phyloP scores from a whole-genome alignment of 2,329 filamentous ascomycete genomes.

The Blastomyces gilchristii region DNA sequence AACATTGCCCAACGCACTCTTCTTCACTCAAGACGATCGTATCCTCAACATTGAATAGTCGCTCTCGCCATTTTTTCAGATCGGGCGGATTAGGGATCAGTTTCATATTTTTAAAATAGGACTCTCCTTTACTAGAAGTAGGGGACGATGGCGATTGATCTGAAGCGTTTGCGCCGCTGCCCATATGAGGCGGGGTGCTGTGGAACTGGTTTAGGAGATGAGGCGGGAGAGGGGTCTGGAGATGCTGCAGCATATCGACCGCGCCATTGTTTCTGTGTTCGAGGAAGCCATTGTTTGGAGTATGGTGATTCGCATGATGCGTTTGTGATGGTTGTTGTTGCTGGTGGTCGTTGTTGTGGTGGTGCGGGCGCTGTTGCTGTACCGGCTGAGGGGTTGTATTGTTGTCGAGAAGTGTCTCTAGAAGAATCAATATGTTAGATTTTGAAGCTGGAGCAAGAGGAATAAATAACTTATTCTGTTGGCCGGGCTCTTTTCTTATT shows the following conservation, averaged over 20 bases:
- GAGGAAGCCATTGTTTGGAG: conserved; percentile 9
- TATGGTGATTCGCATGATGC: conserved; percentile 8
- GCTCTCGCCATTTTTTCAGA: conserved; percentile 58
- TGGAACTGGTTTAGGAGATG: conserved; percentile 17
- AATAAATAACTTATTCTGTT: neutral
- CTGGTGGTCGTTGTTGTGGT: neutral
- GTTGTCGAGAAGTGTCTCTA: neutral
- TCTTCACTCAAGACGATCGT: conserved; percentile 62
- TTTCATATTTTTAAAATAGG: conserved; percentile 34
- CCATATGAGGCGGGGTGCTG: conserved; percentile 19
- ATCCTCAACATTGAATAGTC: conserved; percentile 64
- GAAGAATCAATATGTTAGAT: neutral
- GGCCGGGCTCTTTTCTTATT: neutral
- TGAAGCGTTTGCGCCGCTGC: conserved; percentile 6
- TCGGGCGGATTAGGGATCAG: conserved; percentile 57
- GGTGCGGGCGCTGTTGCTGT: neutral
- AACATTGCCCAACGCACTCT: conserved; percentile 43
- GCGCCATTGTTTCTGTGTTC: conserved; percentile 13
- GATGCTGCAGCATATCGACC: conserved; percentile 16
- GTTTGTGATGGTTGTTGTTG: conserved; percentile 12
- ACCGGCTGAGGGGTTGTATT: neutral
- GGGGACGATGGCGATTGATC: neutral
- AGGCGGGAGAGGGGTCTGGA: conserved; percentile 14
- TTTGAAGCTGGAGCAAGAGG: too few species aligned
- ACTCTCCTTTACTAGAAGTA: conserved; percentile 17